A percentile compares a stretch with the other conserved stretches of the same genome.
Evolutionary conservation across 148 eudicot genomes (phyloP).

Genomic region (Dianthus caryophyllus): DNA sequence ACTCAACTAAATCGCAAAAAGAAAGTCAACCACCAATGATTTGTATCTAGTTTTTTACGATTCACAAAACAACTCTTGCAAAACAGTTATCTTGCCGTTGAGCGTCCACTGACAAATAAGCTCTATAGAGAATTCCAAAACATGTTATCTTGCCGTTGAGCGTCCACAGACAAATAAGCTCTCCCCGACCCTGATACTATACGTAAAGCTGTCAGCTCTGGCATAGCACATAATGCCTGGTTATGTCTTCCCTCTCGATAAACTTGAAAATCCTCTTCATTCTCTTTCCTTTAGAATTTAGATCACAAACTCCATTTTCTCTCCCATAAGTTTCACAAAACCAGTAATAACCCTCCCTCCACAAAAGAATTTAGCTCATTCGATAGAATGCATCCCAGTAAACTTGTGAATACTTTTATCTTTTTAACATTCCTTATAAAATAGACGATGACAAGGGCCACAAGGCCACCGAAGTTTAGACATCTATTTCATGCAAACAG

Average conservation of each 20-base stretch:
- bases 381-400: neutral
- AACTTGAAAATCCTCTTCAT: neutral
- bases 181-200: neutral
- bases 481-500: neutral
- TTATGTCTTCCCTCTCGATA: neutral
- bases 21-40: neutral
- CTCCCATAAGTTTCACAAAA: neutral
- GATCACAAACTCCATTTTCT: neutral
- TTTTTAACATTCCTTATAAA: neutral
- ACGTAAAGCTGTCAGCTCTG: neutral
- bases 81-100: neutral
- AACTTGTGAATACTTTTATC: neutral
- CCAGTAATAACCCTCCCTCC: neutral
- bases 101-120: neutral
- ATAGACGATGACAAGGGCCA: neutral
- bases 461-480: neutral
- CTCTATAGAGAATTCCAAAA: neutral
- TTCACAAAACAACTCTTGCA: too few relatives aligned
- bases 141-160: neutral
- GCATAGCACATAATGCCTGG: neutral
- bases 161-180: neutral
- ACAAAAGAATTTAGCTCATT: neutral
- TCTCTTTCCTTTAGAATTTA: neutral
- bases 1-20: neutral
- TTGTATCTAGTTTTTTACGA: neutral